These are phyloP conservation scores for Dendrobium officinale DNA, from an alignment of 106 monocot genomes.

Conservation along the genomic window DNA sequence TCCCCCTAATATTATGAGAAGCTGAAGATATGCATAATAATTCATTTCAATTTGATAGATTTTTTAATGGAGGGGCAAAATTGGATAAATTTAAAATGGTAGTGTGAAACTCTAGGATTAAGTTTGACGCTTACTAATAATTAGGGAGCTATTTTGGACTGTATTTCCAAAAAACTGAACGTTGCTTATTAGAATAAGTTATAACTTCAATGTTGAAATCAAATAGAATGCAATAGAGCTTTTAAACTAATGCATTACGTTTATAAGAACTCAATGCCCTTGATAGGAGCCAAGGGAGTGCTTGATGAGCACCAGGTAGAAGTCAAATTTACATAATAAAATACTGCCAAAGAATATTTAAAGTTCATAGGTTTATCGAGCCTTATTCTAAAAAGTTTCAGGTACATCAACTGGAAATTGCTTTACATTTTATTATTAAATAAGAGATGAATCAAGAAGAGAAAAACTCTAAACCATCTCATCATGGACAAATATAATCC, in stretches of 20 bases:
- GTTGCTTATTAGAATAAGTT: background rate
- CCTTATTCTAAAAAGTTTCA: background rate
- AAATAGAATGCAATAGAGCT: background rate
- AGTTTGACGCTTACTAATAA: too few relatives aligned
- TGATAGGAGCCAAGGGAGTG: background rate
- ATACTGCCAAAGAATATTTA: background rate
- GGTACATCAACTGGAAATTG: background rate
- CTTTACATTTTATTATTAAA: background rate
- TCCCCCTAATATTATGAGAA: too few relatives aligned
- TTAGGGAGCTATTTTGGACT: too few relatives aligned
- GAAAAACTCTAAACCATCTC: conserved; percentile 6
- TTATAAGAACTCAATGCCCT: background rate
- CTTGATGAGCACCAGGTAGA: background rate
- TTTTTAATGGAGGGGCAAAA: too few relatives aligned
- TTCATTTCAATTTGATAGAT: too few relatives aligned
- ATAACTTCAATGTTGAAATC: background rate
- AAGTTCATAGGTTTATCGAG: background rate
- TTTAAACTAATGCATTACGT: background rate
- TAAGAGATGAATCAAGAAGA: background rate
- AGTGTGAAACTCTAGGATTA: too few relatives aligned
- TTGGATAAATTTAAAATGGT: too few relatives aligned
- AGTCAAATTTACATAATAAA: background rate
- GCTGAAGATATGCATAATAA: too few relatives aligned
- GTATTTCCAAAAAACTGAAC: background rate
- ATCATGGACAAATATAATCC: background rate